phyloP scores from a whole-genome alignment of 1,284 basidiomycete genomes.

The Exobasidium cylindrosporum region DNA sequence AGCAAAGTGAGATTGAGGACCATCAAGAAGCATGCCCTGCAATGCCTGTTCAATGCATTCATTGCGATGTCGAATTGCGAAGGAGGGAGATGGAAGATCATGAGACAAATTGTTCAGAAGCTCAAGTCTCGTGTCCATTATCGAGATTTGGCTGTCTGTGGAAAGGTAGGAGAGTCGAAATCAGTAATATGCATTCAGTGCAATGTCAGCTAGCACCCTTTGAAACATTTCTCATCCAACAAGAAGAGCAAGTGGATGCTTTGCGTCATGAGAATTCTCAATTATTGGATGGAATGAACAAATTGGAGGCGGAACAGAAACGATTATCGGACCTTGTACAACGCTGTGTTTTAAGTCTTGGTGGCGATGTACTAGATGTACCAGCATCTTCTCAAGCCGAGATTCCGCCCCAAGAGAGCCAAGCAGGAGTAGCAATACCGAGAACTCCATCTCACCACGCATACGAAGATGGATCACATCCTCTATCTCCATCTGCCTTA shows the following conservation, averaged over 20 bases:
- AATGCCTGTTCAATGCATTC: constrained; percentile 5
- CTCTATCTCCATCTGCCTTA: background rate
- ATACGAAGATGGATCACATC: too few species aligned
- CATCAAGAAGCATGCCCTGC: constrained; percentile 12
- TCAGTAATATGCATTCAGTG: constrained; percentile 21
- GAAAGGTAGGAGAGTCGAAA: constrained; percentile 23
- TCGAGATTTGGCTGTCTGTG: constrained; percentile 28
- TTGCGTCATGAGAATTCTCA: constrained; percentile 26
- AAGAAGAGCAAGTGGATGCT: constrained; percentile 17
- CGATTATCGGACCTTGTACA: background rate
- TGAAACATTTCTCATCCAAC: constrained; percentile 26
- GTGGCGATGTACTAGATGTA: background rate
- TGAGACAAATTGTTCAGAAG: constrained; percentile 20
- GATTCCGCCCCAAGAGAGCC: background rate
- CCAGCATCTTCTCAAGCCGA: too few species aligned
- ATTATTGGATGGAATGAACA: constrained; percentile 4
- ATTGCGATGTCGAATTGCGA: constrained; percentile 8
- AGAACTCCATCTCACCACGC: background rate
- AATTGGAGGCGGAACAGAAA: background rate
- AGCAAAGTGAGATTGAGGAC: constrained; percentile 9
- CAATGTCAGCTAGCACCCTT: constrained; percentile 30
- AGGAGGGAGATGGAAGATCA: constrained; percentile 15
- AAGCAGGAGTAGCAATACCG: background rate
- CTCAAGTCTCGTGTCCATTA: constrained; percentile 23
- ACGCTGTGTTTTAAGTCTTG: background rate